Base-by-base conservation (phyloP, 352 stramenopile species). In the Peronospora destructor region DNA sequence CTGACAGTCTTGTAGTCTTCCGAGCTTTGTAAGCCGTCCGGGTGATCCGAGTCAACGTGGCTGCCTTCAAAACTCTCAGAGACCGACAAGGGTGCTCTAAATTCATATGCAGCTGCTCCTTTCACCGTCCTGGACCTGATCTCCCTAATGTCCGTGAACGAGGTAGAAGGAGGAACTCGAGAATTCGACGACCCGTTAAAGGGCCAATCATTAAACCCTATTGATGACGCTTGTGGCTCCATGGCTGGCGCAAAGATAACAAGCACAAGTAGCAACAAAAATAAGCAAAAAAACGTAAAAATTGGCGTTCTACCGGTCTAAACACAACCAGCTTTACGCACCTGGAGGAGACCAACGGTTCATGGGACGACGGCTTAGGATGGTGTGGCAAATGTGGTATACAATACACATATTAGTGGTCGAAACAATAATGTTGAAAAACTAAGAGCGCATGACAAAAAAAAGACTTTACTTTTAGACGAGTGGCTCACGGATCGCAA, bases 381-480 rank as follows among this genome's bases (percentile, higher is more conserved):
- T 48, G 6, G 34, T 32, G 52, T 11, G 57, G 52, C 37, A 61
- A 40, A 14, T 60, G 61, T 71, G 61, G 42, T 71, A 50, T 32
- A 53, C 61, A 42, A 61, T 67, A 30, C 65, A 56, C 30, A 68
- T 40, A 19, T 73, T 53, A 36, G 43, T 68, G 2, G 61, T 61
- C 2, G 64, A 68, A n/a, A n/a, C n/a, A n/a, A n/a, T n/a, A n/a
- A n/a, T n/a, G n/a, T n/a, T n/a, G n/a, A n/a, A n/a, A n/a, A n/a
- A n/a, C n/a, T n/a, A n/a, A n/a, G n/a, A n/a, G n/a, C n/a, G n/a
- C n/a, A n/a, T n/a, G n/a, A n/a, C n/a, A n/a, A n/a, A n/a, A n/a
- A n/a, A n/a, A n/a, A n/a, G n/a, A n/a, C n/a, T n/a, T n/a, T n/a
- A n/a, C n/a, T n/a, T n/a, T n/a, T n/a, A n/a, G n/a, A n/a, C n/a